Conservation (phyloP, 1,139 yeast species). For the Pichia sp. region DNA sequence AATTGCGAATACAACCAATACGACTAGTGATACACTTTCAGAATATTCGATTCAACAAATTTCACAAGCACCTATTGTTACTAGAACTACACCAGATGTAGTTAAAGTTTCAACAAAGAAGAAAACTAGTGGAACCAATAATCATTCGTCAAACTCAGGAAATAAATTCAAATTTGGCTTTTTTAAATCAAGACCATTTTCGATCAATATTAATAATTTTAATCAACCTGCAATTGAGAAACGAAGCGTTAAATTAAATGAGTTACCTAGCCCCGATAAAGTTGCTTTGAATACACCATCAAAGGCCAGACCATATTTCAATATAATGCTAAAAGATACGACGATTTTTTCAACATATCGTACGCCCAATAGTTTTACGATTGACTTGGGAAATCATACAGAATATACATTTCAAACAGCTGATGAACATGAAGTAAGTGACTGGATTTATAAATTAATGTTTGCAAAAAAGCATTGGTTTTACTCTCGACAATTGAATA, state of each 20-base stretch:
- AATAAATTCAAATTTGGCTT: conserved; percentile 29
- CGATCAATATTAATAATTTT: conserved; percentile 34
- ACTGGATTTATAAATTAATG: conserved; percentile 59
- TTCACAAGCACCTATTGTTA: neutral
- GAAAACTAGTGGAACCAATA: too few species aligned
- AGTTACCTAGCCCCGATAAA: conserved; percentile 51
- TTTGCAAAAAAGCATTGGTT: conserved; percentile 54
- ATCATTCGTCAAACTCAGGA: neutral
- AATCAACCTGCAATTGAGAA: conserved; percentile 39
- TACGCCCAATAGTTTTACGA: conserved; percentile 52
- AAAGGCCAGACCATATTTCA: conserved; percentile 46
- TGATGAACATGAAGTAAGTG: conserved; percentile 57
- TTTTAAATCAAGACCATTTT: conserved; percentile 41
- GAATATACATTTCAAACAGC: conserved; percentile 69
- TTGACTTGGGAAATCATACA: conserved; percentile 43
- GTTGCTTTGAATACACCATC: conserved; percentile 26
- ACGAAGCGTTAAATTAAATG: conserved; percentile 43
- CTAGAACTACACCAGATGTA: neutral
- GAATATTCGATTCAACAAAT: neutral
- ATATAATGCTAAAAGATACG: conserved; percentile 48
- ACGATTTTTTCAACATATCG: conserved; percentile 51
- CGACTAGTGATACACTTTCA: neutral
- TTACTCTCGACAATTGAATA: conserved; percentile 39
- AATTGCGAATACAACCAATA: neutral
- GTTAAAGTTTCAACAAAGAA: too few species aligned